A percentile compares a stretch with the other conserved stretches of the same genome.
These are phyloP conservation scores for Mimosa pudica DNA, from an alignment of 306 rosid species.

Conservation along the genomic window DNA sequence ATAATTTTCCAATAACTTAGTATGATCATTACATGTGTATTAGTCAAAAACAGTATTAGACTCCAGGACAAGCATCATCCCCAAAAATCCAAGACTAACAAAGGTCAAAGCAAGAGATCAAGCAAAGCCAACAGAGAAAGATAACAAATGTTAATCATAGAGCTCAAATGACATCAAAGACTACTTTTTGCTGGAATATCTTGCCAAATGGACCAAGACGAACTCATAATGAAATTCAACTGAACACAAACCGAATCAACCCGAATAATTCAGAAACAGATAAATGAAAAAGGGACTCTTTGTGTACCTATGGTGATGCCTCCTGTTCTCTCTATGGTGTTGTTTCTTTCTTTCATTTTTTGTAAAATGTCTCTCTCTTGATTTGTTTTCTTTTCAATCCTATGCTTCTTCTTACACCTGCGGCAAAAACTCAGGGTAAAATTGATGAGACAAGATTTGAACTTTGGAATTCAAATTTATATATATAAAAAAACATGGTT, in stretches of 20 bases:
- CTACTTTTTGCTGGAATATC: not conserved
- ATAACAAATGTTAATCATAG: not conserved
- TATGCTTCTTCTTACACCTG: not conserved
- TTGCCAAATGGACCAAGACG: not conserved
- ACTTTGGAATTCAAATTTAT: not conserved
- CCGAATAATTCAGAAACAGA: not conserved
- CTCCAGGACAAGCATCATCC: not conserved
- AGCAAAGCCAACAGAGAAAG: conserved; percentile 6
- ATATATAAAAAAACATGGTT: not conserved
- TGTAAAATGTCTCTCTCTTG: not conserved
- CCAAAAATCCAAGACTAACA: conserved; percentile 4
- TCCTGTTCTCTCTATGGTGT: not conserved
- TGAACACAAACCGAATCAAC: not conserved
- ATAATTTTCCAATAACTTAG: conserved; percentile 26
- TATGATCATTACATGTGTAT: conserved; percentile 2
- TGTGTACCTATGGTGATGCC: not conserved
- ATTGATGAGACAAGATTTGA: not conserved
- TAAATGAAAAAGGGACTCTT: not conserved
- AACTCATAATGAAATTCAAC: not conserved
- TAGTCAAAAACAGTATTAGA: not conserved
- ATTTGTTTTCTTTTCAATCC: not conserved
- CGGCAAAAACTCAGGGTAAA: not conserved
- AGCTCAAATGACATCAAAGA: not conserved
- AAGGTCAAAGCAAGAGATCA: conserved; percentile 5
- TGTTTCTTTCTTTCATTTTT: not conserved